Base-by-base conservation (phyloP, 352 stramenopile species). In the Globisporangium megalacanthum region DNA sequence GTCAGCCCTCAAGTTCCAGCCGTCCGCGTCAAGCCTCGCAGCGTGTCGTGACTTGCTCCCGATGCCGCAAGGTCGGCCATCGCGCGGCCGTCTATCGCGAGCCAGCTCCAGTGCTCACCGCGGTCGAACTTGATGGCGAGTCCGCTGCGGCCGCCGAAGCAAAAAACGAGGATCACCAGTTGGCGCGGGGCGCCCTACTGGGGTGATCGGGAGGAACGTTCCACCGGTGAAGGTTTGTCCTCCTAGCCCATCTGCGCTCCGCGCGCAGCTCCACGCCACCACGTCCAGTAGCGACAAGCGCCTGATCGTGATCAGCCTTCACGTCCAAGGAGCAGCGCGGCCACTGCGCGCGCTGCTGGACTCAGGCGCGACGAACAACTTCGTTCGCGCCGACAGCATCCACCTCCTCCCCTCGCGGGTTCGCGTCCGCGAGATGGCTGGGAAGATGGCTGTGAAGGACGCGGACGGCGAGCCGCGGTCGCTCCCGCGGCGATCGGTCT, bases 301-400 rank as follows among this genome's bases (percentile, higher is more conserved):
- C 57, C 51, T 62, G 35, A 66, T 70, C 31, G 39, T 64, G 2
- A 20, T 66, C 44, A 63, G 44, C 47, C 25, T 64, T 11, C 58
- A 62, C 14, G 50, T 65, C 42, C 37, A 47, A 25, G 67, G 56
- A 36, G 54, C 49, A 31, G 17, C 39, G 33, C 39, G 35, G 0
- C 25, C 15, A 15, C 19, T 49, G 25, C 44, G 15, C 15, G 44
- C 44, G n/a, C 19, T 49, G n/a, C n/a, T n/a, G n/a, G n/a, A n/a
- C n/a, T n/a, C n/a, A n/a, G n/a, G n/a, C n/a, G n/a, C n/a, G n/a
- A 4, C 17, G 25, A 6, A 19, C 25, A 13, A 31, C 44, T 3
- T 6, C 17, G 17, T 47, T 17, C 13, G 17, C 15, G 44, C 44
- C 44, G 44, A 22, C 13, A 49, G 15, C 19, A n/a, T 49, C 4